phyloP scores from a whole-genome alignment of 768 basidiomycete genomes.

The Pleurotus cornucopiae region DNA sequence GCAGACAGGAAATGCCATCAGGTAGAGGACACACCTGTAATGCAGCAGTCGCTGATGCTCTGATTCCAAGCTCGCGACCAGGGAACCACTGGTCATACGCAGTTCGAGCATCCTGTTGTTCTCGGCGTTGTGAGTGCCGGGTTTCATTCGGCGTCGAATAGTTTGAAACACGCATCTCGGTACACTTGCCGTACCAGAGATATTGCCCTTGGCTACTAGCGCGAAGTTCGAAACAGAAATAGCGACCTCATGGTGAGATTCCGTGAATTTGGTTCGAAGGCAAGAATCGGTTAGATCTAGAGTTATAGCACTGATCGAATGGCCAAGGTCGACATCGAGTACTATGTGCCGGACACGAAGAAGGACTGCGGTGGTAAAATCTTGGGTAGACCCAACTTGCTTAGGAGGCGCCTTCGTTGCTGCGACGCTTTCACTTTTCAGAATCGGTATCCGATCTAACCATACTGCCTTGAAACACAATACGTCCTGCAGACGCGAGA shows the following conservation, averaged over 20 bases:
- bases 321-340: conserved; percentile 79
- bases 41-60: conserved; percentile 72
- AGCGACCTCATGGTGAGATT: conserved; percentile 57
- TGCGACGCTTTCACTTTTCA: conserved; percentile 39
- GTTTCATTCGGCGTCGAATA: conserved; percentile 48
- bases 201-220: conserved; percentile 66
- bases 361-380: conserved; percentile 59
- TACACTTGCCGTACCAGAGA: conserved; percentile 65
- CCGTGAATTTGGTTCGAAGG: conserved; percentile 64
- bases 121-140: conserved; percentile 23
- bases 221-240: conserved; percentile 60
- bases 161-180: conserved; percentile 77
- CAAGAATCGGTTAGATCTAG: conserved; percentile 62
- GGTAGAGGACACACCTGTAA: conserved; percentile 56
- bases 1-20: background rate
- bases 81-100: conserved; percentile 66
- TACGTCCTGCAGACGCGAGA: conserved; percentile 87
- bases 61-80: conserved; percentile 66
- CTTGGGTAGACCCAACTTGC: conserved; percentile 17
- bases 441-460: conserved; percentile 81
- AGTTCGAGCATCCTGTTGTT: conserved; percentile 64
- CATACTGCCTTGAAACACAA: conserved; percentile 95
- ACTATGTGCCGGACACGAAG: conserved; percentile 70
- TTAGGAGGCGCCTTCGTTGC: conserved; percentile 20
- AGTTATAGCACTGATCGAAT: conserved; percentile 72